Evolutionary conservation across 2,329 filamentous ascomycete species (phyloP), one percentile per base, ranked within the genome.

Genomic region (Aspergillus eucalypticola): DNA sequence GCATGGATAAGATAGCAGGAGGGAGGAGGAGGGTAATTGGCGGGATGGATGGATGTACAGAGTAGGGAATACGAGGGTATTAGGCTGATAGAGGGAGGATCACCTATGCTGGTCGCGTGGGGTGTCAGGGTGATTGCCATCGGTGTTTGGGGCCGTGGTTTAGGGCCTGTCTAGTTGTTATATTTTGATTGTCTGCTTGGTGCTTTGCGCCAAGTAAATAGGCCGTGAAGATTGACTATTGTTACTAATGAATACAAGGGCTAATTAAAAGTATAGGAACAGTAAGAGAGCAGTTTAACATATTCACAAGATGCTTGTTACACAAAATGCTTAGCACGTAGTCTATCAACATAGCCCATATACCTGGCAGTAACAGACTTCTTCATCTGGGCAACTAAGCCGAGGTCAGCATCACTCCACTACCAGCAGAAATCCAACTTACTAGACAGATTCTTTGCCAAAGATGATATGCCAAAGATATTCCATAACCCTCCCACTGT

Each of bases 381-480:
- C 58, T 48, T 74, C 67, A 35, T 75, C 71, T 6, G 73, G 73
- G 58, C 73, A 76, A 56, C 27, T 29, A 29, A 29, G 27, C 3
- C 27, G 10, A 1, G 27, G 27, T 29, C 27, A 29, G 27, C 10
- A 29, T 29, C 1, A 11, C 27, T 29, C 27, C 11, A 39, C 11
- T 5, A 0, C 32, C 25, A 50, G 23, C 54, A 35, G 10, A 3
- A 11, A 10, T 27, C 23, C 5, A 39, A 71, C 75, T 66, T 67
- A 78, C 76, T 76, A 75, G 17, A 80, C 71, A 10, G 76, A 69
- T 19, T 75, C 67, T 66, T 73, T 74, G 41, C 76, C 75, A 59
- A 79, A 84, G 71, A 82, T 79, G 71, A 86, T 80, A 70, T 89
- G 87, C 87, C 87, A 90, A n/a, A 86, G 73, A 66, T 87, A 89